A percentile compares a stretch with the other conserved stretches of the same genome.
These are phyloP conservation scores for Trichophaea hybrida DNA, from an alignment of 2,329 filamentous ascomycete genomes.

Conservation along the genomic window DNA sequence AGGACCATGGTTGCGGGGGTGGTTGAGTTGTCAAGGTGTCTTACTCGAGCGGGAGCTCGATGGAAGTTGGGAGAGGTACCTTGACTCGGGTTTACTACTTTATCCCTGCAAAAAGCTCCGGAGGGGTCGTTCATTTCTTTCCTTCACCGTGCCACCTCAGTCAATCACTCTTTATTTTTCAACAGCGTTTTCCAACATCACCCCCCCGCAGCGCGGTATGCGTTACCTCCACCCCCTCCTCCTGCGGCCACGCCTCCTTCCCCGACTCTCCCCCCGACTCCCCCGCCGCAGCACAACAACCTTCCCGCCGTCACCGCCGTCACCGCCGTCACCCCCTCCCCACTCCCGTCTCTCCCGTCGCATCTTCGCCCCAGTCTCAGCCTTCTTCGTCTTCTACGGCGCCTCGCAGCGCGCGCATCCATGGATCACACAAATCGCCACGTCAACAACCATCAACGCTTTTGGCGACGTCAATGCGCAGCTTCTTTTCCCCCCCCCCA, in stretches of 20 bases:
- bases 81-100: too few relatives aligned
- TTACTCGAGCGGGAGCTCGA: not conserved
- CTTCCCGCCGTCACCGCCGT: not conserved
- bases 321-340: not conserved
- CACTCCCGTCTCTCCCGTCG: not conserved
- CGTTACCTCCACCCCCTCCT: not conserved
- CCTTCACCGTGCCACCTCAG: too few relatives aligned
- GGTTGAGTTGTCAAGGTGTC: not conserved
- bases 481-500: conserved; percentile 36
- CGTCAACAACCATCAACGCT: conserved; percentile 63
- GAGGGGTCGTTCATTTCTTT: too few relatives aligned
- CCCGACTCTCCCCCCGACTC: not conserved
- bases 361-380: conserved; percentile 11
- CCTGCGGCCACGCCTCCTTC: not conserved
- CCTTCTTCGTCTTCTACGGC: conserved; percentile 40
- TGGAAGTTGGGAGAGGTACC: too few relatives aligned
- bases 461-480: conserved; percentile 67
- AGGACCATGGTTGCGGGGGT: conserved; percentile 28
- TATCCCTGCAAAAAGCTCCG: too few relatives aligned
- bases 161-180: not conserved
- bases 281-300: not conserved
- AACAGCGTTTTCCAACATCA: not conserved
- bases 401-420: conserved; percentile 57
- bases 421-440: conserved; percentile 64
- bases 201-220: not conserved